These are phyloP conservation scores for Blastocystis hominis DNA, from an alignment of 352 stramenopile species.

Conservation along the genomic window DNA sequence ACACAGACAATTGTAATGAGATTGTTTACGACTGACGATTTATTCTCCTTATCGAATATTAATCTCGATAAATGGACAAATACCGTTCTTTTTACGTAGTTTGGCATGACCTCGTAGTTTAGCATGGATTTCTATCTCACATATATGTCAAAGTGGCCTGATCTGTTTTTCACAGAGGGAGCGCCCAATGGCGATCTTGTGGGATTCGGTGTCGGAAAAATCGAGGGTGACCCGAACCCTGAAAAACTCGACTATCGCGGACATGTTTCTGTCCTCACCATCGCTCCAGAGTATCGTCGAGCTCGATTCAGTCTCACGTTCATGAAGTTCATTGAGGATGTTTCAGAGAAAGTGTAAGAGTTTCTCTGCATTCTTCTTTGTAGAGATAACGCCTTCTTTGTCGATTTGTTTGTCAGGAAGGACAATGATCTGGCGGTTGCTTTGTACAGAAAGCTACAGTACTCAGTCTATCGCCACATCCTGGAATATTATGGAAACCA, in stretches of 20 bases:
- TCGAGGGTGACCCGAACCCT: slow-evolving; percentile 21
- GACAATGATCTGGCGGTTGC: slow-evolving; percentile 28
- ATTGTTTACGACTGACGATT: slow-evolving; percentile 48
- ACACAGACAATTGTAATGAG: slow-evolving; percentile 6
- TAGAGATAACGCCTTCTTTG: slow-evolving; percentile 57
- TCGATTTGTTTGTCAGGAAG: slow-evolving; percentile 53
- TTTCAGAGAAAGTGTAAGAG: slow-evolving; percentile 41
- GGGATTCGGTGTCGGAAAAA: slow-evolving; percentile 41
- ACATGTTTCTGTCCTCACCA: slow-evolving; percentile 55
- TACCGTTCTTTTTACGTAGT: background rate
- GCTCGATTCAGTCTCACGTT: slow-evolving; percentile 14
- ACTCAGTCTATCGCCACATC: slow-evolving; percentile 52
- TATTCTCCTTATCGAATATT: slow-evolving; percentile 42
- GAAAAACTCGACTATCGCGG: slow-evolving; percentile 38
- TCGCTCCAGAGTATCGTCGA: slow-evolving; percentile 56
- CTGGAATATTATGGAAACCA: slow-evolving; percentile 28
- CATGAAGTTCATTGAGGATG: slow-evolving; percentile 49
- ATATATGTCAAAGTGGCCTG: slow-evolving; percentile 48
- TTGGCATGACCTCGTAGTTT: slow-evolving; percentile 24
- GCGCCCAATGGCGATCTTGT: slow-evolving; percentile 46
- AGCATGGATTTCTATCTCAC: slow-evolving; percentile 56
- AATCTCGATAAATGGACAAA: slow-evolving; percentile 53
- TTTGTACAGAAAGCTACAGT: slow-evolving; percentile 50
- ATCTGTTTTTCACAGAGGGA: slow-evolving; percentile 50
- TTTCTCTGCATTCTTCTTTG: background rate